phyloP scores from a whole-genome alignment of 2,329 filamentous ascomycete genomes.

The Metarhizium album region DNA sequence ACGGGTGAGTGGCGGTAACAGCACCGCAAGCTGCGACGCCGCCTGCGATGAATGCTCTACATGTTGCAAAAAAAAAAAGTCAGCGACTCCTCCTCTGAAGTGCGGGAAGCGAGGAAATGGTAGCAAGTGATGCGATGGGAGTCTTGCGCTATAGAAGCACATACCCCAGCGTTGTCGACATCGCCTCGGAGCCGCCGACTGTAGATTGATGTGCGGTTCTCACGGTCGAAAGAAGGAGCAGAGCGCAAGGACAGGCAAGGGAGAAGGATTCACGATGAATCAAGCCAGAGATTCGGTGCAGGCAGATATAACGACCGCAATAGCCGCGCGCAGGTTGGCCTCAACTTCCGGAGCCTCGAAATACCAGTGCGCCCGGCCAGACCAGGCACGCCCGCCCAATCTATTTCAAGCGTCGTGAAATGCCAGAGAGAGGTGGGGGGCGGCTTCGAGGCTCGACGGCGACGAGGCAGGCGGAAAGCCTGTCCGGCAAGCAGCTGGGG shows the following conservation, averaged over 20 bases:
- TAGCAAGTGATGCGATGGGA: neutral
- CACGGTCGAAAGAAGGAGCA: neutral
- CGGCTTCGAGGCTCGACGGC: slow-evolving; percentile 3
- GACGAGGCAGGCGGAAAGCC: neutral
- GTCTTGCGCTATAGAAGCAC: slow-evolving; percentile 5
- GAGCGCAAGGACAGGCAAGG: neutral
- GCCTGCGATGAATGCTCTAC: slow-evolving; percentile 82
- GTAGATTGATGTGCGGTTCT: neutral
- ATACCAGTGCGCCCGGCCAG: neutral
- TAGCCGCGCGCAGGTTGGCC: neutral
- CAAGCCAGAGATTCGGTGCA: neutral
- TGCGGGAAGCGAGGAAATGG: neutral
- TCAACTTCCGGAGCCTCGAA: neutral
- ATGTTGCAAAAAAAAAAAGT: neutral
- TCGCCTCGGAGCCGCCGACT: slow-evolving; percentile 5
- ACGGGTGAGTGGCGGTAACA: slow-evolving; percentile 93
- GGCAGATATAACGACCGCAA: too few relatives aligned
- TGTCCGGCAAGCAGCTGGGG: neutral
- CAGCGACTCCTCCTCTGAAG: neutral
- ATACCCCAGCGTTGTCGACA: slow-evolving; percentile 30
- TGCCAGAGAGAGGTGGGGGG: neutral
- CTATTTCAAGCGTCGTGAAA: neutral
- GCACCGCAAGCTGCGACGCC: slow-evolving; percentile 95
- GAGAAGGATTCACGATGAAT: neutral
- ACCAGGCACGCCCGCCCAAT: neutral